Conservation (phyloP, 805 yeast genomes). For the Lipomyces yamadae region DNA sequence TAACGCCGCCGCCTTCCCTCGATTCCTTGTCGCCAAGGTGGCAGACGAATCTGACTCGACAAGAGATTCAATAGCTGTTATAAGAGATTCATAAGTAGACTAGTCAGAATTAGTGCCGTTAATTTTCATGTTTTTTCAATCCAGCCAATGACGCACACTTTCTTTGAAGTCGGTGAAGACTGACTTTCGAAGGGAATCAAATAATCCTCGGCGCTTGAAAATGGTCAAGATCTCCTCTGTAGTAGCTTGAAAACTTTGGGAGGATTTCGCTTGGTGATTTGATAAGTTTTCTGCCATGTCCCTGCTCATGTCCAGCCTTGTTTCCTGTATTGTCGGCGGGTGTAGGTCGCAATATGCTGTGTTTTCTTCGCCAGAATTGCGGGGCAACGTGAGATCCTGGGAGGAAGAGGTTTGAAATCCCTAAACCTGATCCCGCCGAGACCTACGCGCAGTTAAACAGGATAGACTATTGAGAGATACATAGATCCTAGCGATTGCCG, state of each 20-base stretch:
- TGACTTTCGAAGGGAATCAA: slow-evolving; percentile 37
- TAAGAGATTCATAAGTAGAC: slow-evolving; percentile 16
- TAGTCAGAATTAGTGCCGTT: neutral
- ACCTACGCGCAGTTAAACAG: too few species aligned
- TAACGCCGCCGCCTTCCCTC: slow-evolving; percentile 38
- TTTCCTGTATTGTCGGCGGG: neutral
- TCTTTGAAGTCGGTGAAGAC: slow-evolving; percentile 32
- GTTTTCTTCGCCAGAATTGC: too few species aligned
- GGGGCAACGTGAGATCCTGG: too few species aligned
- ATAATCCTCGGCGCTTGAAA: slow-evolving; percentile 38
- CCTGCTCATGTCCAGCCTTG: neutral
- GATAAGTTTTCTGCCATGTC: neutral
- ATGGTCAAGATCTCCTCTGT: slow-evolving; percentile 42
- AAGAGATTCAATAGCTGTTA: slow-evolving; percentile 24
- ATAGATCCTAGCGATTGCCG: too few species aligned
- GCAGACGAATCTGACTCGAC: slow-evolving; percentile 26
- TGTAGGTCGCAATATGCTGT: neutral
- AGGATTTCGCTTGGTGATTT: neutral
- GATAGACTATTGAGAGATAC: too few species aligned
- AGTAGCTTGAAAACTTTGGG: slow-evolving; percentile 45
- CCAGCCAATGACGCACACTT: slow-evolving; percentile 26
- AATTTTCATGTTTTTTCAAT: neutral
- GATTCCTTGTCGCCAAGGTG: slow-evolving; percentile 25
- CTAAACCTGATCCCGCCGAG: too few species aligned
- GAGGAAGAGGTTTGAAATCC: neutral